Conservation (phyloP, 495 filamentous ascomycete species). For the Achaetomiella virescens region DNA sequence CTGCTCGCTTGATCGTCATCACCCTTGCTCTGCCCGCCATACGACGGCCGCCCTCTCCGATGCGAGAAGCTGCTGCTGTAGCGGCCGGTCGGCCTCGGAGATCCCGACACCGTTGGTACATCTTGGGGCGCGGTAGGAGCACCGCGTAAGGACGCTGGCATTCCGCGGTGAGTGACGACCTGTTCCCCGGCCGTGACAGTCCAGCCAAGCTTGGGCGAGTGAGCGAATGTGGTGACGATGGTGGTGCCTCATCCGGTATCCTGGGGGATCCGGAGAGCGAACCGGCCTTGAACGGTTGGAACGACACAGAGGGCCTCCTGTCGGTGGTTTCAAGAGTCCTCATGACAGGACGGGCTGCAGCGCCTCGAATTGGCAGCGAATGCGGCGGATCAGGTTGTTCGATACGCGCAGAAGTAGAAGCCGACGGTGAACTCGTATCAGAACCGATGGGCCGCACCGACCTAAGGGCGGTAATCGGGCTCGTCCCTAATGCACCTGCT, state of each 20-base stretch:
- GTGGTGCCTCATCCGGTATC: slow-evolving; percentile 33
- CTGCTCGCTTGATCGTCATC: slow-evolving; percentile 85
- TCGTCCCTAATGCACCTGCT: slow-evolving; percentile 67
- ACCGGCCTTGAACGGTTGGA: slow-evolving; percentile 90
- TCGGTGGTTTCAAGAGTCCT: slow-evolving; percentile 36
- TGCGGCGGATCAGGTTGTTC: slow-evolving; percentile 34
- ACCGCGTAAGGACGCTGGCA: slow-evolving; percentile 58
- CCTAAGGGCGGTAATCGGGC: slow-evolving; percentile 79
- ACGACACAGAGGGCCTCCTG: slow-evolving; percentile 77
- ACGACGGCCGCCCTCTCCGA: slow-evolving; percentile 68
- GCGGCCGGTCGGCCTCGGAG: slow-evolving; percentile 72
- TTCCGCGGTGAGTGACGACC: slow-evolving; percentile 58
- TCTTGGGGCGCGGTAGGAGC: slow-evolving; percentile 58
- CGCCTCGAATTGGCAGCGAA: slow-evolving; percentile 40
- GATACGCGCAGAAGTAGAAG: slow-evolving; percentile 50
- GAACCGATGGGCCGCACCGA: slow-evolving; percentile 54
- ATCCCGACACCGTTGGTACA: slow-evolving; percentile 30
- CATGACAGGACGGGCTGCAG: slow-evolving; percentile 36
- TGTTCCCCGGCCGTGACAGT: slow-evolving; percentile 58
- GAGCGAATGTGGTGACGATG: slow-evolving; percentile 57
- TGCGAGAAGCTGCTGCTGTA: slow-evolving; percentile 66
- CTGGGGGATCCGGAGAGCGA: slow-evolving; percentile 85
- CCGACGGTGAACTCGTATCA: slow-evolving; percentile 57
- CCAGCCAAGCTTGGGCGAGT: slow-evolving; percentile 43
- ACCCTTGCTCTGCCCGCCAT: slow-evolving; percentile 59